Evolutionary conservation across 768 basidiomycete genomes (phyloP).

Genomic region (Suillus ampliporus): DNA sequence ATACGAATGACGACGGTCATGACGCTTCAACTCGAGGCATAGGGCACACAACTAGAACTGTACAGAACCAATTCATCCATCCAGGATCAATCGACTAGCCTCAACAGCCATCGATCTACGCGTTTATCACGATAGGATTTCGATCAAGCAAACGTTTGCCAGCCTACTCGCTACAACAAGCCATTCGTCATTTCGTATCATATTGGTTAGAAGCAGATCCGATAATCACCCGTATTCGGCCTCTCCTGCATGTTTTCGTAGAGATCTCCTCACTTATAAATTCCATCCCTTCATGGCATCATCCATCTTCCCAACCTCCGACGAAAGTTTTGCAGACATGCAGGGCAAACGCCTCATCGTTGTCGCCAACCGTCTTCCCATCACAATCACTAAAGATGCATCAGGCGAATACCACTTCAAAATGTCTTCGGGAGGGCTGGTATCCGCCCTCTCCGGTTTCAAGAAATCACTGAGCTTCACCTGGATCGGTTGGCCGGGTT

Average conservation of each 20-base stretch:
- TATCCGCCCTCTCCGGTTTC: slow-evolving; percentile 95
- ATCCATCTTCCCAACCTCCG: slow-evolving; percentile 31
- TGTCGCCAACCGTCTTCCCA: slow-evolving; percentile 93
- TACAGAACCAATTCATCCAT: not conserved
- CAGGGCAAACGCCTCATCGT: slow-evolving; percentile 83
- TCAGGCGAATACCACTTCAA: slow-evolving; percentile 96
- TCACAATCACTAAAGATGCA: slow-evolving; percentile 94
- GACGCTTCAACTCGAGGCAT: not conserved
- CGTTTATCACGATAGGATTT: slow-evolving; percentile 1
- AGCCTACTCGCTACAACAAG: slow-evolving; percentile 11
- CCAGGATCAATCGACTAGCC: not conserved
- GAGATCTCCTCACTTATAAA: slow-evolving; percentile 33
- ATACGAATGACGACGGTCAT: not conserved
- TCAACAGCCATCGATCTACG: slow-evolving; percentile 4
- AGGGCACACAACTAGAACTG: too few species aligned
- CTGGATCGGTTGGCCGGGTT: slow-evolving; percentile 97
- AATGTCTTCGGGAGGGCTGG: slow-evolving; percentile 98
- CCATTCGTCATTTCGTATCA: not conserved
- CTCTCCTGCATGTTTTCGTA: slow-evolving; percentile 26
- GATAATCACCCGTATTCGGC: slow-evolving; percentile 41
- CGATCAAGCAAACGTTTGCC: slow-evolving; percentile 15
- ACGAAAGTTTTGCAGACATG: slow-evolving; percentile 46
- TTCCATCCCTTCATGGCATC: slow-evolving; percentile 26
- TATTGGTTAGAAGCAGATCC: slow-evolving; percentile 28
- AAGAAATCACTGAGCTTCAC: slow-evolving; percentile 98